phyloP scores from a whole-genome alignment of 2,329 filamentous ascomycete species.

The Alternaria sp. region DNA sequence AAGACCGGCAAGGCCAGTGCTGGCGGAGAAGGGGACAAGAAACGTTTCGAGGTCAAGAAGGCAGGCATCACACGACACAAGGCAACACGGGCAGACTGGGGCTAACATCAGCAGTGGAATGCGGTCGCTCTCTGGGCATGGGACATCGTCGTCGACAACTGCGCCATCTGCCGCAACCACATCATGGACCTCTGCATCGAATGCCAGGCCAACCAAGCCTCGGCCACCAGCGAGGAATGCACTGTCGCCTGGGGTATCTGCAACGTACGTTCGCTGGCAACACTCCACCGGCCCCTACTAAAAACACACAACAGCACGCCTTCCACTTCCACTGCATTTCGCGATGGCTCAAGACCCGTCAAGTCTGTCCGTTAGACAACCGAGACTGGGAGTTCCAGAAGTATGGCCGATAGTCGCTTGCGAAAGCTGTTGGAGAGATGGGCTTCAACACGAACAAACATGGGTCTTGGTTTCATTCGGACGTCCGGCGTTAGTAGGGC shows the following conservation, averaged over 20 bases:
- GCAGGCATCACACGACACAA: slow-evolving; percentile 58
- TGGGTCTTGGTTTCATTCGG: slow-evolving; percentile 32
- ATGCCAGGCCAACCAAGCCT: slow-evolving; percentile 98
- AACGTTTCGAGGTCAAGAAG: slow-evolving; percentile 99
- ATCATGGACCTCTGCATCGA: slow-evolving; percentile 99
- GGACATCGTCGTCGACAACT: slow-evolving; percentile 99
- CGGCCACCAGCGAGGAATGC: slow-evolving; percentile 95
- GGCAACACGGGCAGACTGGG: slow-evolving; percentile 16
- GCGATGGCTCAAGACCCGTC: slow-evolving; percentile 97
- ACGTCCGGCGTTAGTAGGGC: slow-evolving; percentile 35
- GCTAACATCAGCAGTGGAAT: slow-evolving; percentile 76
- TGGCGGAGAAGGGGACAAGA: slow-evolving; percentile 73
- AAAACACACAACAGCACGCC: slow-evolving; percentile 74
- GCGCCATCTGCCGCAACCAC: slow-evolving; percentile 98
- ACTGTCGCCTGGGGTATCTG: slow-evolving; percentile 99
- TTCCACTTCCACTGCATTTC: slow-evolving; percentile 99
- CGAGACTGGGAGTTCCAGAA: slow-evolving; percentile 99
- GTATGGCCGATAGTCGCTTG: slow-evolving; percentile 72
- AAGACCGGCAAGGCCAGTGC: slow-evolving; percentile 62
- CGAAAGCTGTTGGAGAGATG: slow-evolving; percentile 2
- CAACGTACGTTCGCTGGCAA: slow-evolving; percentile 73
- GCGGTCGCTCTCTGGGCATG: slow-evolving; percentile 98
- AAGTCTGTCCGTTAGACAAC: slow-evolving; percentile 97
- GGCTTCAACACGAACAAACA: slow-evolving; percentile 15
- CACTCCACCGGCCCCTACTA: slow-evolving; percentile 39